phyloP scores from a whole-genome alignment of 1,284 basidiomycete genomes.

The Phylloporus gajari region DNA sequence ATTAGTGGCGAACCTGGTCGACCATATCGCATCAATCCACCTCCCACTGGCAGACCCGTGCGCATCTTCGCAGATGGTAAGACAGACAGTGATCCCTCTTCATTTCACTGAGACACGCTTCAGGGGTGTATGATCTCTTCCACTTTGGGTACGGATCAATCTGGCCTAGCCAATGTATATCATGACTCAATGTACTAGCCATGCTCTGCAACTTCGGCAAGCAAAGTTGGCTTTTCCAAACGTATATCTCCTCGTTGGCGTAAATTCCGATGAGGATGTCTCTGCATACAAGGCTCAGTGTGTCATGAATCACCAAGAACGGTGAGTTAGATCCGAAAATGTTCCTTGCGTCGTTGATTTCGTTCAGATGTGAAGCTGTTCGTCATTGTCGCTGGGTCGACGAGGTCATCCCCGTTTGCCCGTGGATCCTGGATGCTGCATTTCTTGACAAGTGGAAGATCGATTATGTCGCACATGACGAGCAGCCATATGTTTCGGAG shows the following conservation, averaged over 20 bases:
- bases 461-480: conserved; percentile 97
- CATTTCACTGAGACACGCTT: conserved; percentile 23
- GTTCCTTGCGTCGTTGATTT: conserved; percentile 29
- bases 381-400: conserved; percentile 98
- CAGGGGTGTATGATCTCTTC: conserved; percentile 93
- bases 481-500: conserved; percentile 81
- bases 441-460: conserved; percentile 89
- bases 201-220: conserved; percentile 93
- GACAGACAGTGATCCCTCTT: conserved; percentile 25
- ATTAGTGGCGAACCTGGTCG: conserved; percentile 72
- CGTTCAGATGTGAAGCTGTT: conserved; percentile 78
- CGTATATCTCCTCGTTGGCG: conserved; percentile 91
- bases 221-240: conserved; percentile 92
- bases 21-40: conserved; percentile 86
- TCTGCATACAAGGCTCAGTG: conserved; percentile 79
- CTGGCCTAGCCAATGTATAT: conserved; percentile 15
- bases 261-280: conserved; percentile 87
- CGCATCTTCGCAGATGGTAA: conserved; percentile 94
- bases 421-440: conserved; percentile 88
- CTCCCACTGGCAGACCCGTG: conserved; percentile 83
- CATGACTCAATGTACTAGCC: conserved; percentile 57
- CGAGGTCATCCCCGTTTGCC: conserved; percentile 92
- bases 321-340: conserved; percentile 53
- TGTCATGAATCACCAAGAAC: conserved; percentile 89
- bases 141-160: conserved; percentile 82